Evolutionary conservation across 2,329 filamentous ascomycete species (phyloP).

Genomic region (Diaporthe destruens): DNA sequence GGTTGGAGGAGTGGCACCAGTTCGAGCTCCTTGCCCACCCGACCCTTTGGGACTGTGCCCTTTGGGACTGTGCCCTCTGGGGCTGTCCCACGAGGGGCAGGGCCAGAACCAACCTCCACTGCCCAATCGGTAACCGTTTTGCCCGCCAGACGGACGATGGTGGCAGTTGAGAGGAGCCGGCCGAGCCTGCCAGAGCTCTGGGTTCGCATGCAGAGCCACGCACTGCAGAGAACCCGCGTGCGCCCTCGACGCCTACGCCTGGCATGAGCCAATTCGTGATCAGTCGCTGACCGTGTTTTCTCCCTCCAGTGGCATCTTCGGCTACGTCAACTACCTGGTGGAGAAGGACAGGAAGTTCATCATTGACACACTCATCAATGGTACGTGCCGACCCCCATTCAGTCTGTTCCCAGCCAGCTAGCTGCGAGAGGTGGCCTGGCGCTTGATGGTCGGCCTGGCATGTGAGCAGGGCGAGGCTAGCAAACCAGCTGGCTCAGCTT

Average conservation of each 20-base stretch:
- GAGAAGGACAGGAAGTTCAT: constrained; percentile 99
- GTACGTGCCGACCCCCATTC: constrained; percentile 63
- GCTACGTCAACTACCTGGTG: constrained; percentile 99
- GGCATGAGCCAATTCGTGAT: neutral
- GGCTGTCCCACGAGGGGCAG: neutral
- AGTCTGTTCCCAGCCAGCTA: constrained; percentile 37
- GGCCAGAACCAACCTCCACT: neutral
- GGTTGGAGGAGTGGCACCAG: neutral
- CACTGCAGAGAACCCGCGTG: constrained; percentile 3
- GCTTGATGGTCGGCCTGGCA: constrained; percentile 19
- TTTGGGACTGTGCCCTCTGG: constrained; percentile 3
- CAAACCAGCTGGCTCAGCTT: constrained; percentile 31
- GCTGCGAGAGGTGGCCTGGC: constrained; percentile 6
- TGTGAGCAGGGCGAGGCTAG: constrained; percentile 31
- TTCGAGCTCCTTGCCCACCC: neutral
- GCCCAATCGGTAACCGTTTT: neutral
- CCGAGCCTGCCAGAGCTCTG: constrained; percentile 32
- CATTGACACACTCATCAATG: constrained; percentile 95
- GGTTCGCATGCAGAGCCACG: constrained; percentile 32
- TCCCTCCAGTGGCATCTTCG: constrained; percentile 84
- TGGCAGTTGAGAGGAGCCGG: neutral
- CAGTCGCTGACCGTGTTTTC: constrained; percentile 47
- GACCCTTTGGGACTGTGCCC: neutral
- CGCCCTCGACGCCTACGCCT: neutral
- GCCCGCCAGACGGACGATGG: neutral